Evolutionary conservation across 371 early-diverging fungal species (phyloP).

Genomic region (Dichotomocladium elegans): DNA sequence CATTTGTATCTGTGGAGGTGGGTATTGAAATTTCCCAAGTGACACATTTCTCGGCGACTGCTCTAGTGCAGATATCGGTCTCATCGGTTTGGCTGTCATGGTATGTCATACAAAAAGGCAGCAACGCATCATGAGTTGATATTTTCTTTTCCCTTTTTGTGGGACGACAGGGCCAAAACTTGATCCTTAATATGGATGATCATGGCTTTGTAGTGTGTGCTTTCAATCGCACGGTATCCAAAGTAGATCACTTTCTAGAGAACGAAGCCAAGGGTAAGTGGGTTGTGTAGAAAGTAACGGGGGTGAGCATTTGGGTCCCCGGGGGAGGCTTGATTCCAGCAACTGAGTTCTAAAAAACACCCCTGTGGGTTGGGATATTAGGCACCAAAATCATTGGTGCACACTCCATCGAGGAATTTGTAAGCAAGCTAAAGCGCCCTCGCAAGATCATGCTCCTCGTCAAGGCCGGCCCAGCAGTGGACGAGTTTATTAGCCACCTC

Average conservation of each 20-base stretch:
- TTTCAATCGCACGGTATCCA: slow-evolving; percentile 95
- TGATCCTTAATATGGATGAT: slow-evolving; percentile 98
- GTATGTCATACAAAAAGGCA: slow-evolving; percentile 44
- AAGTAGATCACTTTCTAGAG: slow-evolving; percentile 92
- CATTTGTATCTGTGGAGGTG: too few relatives aligned
- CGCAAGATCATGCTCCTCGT: slow-evolving; percentile 97
- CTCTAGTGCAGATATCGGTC: slow-evolving; percentile 96
- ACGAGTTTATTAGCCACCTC: slow-evolving; percentile 90
- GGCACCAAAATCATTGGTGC: slow-evolving; percentile 93
- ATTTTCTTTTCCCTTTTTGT: too few relatives aligned
- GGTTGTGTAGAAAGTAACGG: neutral
- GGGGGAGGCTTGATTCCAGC: neutral
- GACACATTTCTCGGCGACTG: neutral
- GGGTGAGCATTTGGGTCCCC: neutral
- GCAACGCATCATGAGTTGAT: too few relatives aligned
- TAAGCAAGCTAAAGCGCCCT: slow-evolving; percentile 88
- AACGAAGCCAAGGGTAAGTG: slow-evolving; percentile 91
- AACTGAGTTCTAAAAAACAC: neutral
- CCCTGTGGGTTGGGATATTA: slow-evolving; percentile 9
- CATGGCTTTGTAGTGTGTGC: slow-evolving; percentile 92
- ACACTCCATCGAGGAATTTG: slow-evolving; percentile 89
- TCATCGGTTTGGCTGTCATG: slow-evolving; percentile 99
- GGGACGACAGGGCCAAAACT: slow-evolving; percentile 97
- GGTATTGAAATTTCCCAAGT: neutral
- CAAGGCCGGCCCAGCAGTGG: slow-evolving; percentile 96